Percentiles rank a stretch among this genome's conserved stretches.
phyloP scores from a whole-genome alignment of 345 rosid genomes.

The Eucalyptus cloeziana region DNA sequence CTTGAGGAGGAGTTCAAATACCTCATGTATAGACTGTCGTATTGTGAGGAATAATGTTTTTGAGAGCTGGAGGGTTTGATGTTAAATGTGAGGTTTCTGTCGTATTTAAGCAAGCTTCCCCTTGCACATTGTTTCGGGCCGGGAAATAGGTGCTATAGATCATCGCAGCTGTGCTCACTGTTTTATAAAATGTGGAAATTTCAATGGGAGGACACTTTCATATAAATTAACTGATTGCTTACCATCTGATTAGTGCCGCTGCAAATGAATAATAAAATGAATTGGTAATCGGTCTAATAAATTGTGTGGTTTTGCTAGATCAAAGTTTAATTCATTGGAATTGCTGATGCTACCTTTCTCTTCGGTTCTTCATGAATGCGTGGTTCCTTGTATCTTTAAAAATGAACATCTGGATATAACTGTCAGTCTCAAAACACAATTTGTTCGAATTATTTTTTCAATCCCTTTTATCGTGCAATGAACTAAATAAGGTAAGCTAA shows the following conservation, averaged over 20 bases:
- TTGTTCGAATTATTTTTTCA: neutral
- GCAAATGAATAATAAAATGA: neutral
- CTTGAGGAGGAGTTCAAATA: neutral
- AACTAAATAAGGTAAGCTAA: neutral
- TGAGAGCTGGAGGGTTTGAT: neutral
- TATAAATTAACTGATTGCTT: neutral
- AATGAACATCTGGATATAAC: neutral
- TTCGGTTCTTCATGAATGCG: neutral
- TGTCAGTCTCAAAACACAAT: neutral
- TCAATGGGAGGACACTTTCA: neutral
- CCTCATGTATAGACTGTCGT: neutral
- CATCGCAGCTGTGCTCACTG: neutral
- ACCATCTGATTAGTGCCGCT: neutral
- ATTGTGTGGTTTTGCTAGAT: neutral
- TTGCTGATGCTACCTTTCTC: neutral
- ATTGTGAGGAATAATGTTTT: neutral
- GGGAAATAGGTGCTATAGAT: neutral
- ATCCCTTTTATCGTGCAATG: neutral
- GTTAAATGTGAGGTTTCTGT: neutral
- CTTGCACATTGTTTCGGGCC: neutral
- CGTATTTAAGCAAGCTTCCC: neutral
- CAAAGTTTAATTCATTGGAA: neutral
- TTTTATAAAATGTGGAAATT: accelerated
- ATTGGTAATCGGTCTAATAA: neutral
- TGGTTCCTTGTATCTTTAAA: neutral